Conservation (phyloP, 352 stramenopile genomes). For the Aphanomyces invadans region DNA sequence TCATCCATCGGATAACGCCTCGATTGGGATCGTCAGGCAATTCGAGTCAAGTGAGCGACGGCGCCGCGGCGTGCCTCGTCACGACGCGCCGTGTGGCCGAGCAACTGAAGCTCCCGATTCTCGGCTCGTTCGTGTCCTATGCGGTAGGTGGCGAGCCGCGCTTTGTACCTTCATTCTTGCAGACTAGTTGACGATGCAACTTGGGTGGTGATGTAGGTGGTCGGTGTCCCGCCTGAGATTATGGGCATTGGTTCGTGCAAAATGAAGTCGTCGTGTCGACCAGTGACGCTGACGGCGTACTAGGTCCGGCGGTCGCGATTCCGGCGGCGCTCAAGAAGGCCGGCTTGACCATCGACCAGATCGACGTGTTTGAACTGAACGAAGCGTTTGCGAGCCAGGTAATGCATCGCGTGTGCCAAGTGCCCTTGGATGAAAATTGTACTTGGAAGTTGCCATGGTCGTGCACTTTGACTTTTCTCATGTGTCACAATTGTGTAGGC, state of each 20-base stretch:
- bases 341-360: slow-evolving; percentile 54
- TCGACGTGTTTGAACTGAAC: slow-evolving; percentile 90
- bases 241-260: slow-evolving; percentile 60
- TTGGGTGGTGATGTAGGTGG: no score
- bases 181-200: no score
- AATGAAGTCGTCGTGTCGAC: neutral
- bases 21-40: slow-evolving; percentile 31
- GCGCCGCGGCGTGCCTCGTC: slow-evolving; percentile 79
- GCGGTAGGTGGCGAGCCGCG: slow-evolving; percentile 35
- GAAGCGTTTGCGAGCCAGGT: slow-evolving; percentile 84
- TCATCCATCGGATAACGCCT: neutral
- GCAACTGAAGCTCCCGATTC: slow-evolving; percentile 64
- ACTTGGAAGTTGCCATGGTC: no score
- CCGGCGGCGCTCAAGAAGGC: slow-evolving; percentile 66
- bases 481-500: slow-evolving; percentile 29
- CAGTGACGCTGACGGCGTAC: neutral
- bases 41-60: slow-evolving; percentile 84
- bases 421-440: no score
- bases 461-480: neutral
- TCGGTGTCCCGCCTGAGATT: slow-evolving; percentile 71
- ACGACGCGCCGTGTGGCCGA: slow-evolving; percentile 78
- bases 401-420: neutral
- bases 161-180: no score
- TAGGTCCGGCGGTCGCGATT: slow-evolving; percentile 66
- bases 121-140: slow-evolving; percentile 81